Base-by-base conservation (phyloP, 1,139 yeast species). In the Debaryomyces udenii region DNA sequence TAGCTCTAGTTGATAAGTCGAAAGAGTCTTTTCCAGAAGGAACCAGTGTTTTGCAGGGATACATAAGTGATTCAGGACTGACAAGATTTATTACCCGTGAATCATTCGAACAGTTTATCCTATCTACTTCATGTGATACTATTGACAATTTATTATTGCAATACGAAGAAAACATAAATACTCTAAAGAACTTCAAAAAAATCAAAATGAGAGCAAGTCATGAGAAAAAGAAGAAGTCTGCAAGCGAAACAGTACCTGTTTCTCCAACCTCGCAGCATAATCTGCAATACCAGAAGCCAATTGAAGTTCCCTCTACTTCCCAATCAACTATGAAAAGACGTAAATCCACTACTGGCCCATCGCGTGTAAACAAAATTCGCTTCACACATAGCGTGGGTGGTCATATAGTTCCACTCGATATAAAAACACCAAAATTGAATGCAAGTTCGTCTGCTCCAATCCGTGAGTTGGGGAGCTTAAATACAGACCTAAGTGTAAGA, bases 401-500 rank as follows among this genome's bases (percentile, higher is more conserved):
- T 1, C 46, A 49, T n/a, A 31, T 51, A 24, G 29, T 50, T 6
- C 44, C 52, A 4, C 35, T 53, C 30, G 42, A 50, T 9, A 40
- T 53, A 6, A 45, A 45, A 26, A 28, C 41, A 3, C 33, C 36
- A 18, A 28, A 34, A 3, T 13, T 31, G 26, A 16, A 24, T 16
- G 34, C 41, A 9, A 23, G 24, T 11, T 33, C 27, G 9, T n/a
- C 47, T 31, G 38, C 35, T 24, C 27, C 37, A 6, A 27, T 14
- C 13, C 27, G 44, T 24, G 43, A 39, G 11, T 29, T 38, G 15
- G 61, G 62, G 5, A 52, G 54, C 1, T 41, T 58, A 10, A 55
- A 57, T 40, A 30, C 49, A 2, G 59, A 55, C 17, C 46, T 59
- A 15, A 54, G 57, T 34, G 15, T 44, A 16, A 47, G 49, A 35